phyloP scores from a whole-genome alignment of 2,329 filamentous ascomycete genomes.

The Neodidymelliopsis sp. region DNA sequence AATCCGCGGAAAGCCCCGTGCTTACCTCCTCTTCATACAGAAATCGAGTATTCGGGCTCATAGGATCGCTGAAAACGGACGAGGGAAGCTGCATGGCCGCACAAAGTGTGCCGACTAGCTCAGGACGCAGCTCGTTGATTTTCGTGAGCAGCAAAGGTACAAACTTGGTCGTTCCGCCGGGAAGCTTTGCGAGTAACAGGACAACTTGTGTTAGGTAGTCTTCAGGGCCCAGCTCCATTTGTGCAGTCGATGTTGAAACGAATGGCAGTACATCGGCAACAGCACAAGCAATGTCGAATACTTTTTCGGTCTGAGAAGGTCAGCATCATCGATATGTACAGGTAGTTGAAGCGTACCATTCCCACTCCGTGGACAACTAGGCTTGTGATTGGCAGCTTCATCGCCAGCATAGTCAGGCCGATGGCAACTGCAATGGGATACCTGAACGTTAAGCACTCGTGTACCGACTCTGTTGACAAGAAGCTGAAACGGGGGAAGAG shows the following conservation, averaged over 20 bases:
- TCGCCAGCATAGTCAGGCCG: constrained; percentile 61
- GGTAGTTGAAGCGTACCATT: constrained; percentile 25
- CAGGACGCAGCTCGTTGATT: constrained; percentile 35
- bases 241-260: constrained; percentile 19
- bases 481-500: constrained; percentile 64
- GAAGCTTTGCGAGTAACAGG: constrained; percentile 30
- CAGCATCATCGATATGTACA: constrained; percentile 1
- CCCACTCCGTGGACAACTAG: constrained; percentile 39
- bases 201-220: constrained; percentile 32
- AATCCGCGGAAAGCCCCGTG: constrained; percentile 27
- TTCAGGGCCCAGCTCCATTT: constrained; percentile 24
- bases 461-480: constrained; percentile 55
- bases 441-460: constrained; percentile 66
- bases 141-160: constrained; percentile 37
- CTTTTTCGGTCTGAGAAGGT: constrained; percentile 34
- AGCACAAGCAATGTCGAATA: constrained; percentile 43
- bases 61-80: constrained; percentile 19
- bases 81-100: constrained; percentile 22
- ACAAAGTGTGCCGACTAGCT: constrained; percentile 27
- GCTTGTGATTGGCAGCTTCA: constrained; percentile 32
- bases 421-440: constrained; percentile 69
- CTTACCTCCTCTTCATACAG: constrained; percentile 39
- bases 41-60: constrained; percentile 34
- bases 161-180: constrained; percentile 34
- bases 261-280: constrained; percentile 39